phyloP scores from a whole-genome alignment of 2,329 filamentous ascomycete species.

The Chalara sp. region DNA sequence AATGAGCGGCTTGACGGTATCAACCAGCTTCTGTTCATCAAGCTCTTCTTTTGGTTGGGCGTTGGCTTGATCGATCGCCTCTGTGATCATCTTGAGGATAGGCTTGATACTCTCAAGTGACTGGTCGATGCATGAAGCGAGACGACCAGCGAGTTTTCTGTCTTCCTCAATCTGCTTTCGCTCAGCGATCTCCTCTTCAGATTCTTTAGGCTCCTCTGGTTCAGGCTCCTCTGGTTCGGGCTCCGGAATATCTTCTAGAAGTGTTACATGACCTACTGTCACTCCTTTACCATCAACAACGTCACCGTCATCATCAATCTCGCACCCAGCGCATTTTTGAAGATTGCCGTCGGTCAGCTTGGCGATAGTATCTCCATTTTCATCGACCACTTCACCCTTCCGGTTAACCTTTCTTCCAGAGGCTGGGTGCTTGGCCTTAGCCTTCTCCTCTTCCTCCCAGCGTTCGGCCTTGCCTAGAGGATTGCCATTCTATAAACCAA shows the following conservation, averaged over 20 bases:
- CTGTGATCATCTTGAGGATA: constrained; percentile 78
- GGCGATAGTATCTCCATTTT: constrained; percentile 54
- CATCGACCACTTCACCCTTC: constrained; percentile 52
- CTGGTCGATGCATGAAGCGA: constrained; percentile 65
- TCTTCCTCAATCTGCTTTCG: constrained; percentile 57
- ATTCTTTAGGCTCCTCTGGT: constrained; percentile 45
- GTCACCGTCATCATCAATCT: constrained; percentile 65
- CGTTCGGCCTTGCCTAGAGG: constrained; percentile 50
- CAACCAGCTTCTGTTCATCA: constrained; percentile 83
- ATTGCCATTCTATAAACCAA: constrained; percentile 69
- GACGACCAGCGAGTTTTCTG: constrained; percentile 69
- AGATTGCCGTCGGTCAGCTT: constrained; percentile 64
- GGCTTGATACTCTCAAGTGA: constrained; percentile 79
- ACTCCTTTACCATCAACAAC: constrained; percentile 63
- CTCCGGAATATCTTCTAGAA: constrained; percentile 52
- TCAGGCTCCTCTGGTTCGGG: constrained; percentile 33
- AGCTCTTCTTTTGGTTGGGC: constrained; percentile 78
- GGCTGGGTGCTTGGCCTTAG: constrained; percentile 45
- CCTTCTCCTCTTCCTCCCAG: constrained; percentile 49
- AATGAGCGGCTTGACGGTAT: constrained; percentile 79
- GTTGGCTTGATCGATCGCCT: constrained; percentile 76
- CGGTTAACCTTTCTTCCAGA: constrained; percentile 49
- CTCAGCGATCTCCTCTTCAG: constrained; percentile 51
- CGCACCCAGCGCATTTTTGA: constrained; percentile 57
- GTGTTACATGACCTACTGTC: constrained; percentile 59